Base-by-base conservation (phyloP, 1,284 basidiomycete genomes). In the Hortiboletus rubellus region DNA sequence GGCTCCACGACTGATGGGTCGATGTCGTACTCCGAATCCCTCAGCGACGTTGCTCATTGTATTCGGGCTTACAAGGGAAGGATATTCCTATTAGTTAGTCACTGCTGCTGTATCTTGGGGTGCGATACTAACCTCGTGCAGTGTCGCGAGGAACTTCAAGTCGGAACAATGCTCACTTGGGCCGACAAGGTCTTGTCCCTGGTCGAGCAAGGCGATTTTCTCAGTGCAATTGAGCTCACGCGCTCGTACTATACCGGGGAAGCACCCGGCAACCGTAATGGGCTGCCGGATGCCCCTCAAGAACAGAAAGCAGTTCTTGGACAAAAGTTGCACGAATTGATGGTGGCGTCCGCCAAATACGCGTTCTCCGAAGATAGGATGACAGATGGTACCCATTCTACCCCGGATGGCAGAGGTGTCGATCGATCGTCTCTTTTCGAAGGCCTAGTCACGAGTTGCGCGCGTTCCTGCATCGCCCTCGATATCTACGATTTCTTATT, bases 361-460 rank as follows among this genome's bases (percentile, higher is more conserved):
- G 86, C 92, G 0, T 99, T 99, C 72, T 96, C 95, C 4, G 93
- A 97, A 64, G 94, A 98, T 11, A 87, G 96, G 17, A 87, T 98
- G 83, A 87, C 81, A 22, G 96, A 98, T 71, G 84, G 82, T 45
- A 97, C 95, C 1, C 94, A 97, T 72, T 76, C 81, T 57, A 90
- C 87, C 18, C 78, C 84, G 4, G 91, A 94, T 66, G 91, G 92
- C 15, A 85, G 94, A 38, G 96, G 96, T 27, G 94, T 98, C 7
- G 95, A 98, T 71, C 83, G 94, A 41, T 98, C 94, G 1, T 79
- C 83, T 18, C 77, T 98, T 11, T 99, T 98, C 65, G 92, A 98
- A 74, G 88, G 85, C 31, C 81, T 99, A 5, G 94, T 98, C 2
- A 77, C 82, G 5, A 84, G 87, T 2, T 96, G 89, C 69, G 87